A percentile compares a stretch with the other conserved stretches of the same genome.
Conservation (phyloP, 2,329 filamentous ascomycete genomes). For the Colletotrichum sp. region DNA sequence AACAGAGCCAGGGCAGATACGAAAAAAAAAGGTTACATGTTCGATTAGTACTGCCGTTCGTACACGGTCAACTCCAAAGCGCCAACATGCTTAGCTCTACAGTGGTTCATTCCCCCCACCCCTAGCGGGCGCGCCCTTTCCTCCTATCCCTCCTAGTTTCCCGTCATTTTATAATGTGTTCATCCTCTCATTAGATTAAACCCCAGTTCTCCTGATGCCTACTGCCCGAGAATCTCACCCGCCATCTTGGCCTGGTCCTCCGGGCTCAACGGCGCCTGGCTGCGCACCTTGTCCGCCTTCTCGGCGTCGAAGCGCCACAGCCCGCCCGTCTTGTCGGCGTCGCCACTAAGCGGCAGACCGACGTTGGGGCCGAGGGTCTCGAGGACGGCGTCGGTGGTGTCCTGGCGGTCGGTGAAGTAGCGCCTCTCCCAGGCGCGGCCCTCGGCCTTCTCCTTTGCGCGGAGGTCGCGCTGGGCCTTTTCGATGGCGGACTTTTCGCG, state of each 20-base stretch:
- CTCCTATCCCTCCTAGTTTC: background rate
- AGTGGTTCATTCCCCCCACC: background rate
- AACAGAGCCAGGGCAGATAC: too few relatives aligned
- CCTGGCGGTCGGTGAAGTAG: conserved; percentile 71
- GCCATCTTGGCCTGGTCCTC: conserved; percentile 60
- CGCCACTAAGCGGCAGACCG: conserved; percentile 54
- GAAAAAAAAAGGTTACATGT: background rate
- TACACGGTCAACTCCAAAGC: conserved; percentile 1
- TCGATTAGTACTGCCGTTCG: background rate
- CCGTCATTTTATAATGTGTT: background rate
- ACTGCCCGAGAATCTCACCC: conserved; percentile 37
- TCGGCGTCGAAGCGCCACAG: conserved; percentile 62
- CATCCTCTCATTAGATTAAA: background rate
- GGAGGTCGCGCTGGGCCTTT: conserved; percentile 77
- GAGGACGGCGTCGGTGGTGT: conserved; percentile 47
- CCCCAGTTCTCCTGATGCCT: background rate
- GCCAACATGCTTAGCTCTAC: conserved; percentile 15
- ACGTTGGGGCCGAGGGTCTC: conserved; percentile 47
- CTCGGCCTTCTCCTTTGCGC: conserved; percentile 76
- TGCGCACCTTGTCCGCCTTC: conserved; percentile 66
- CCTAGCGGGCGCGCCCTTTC: background rate
- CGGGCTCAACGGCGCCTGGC: conserved; percentile 47
- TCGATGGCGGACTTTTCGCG: conserved; percentile 88
- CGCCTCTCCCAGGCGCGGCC: conserved; percentile 79
- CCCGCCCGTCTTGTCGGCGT: conserved; percentile 64